A percentile compares a stretch with the other conserved stretches of the same genome.
These are phyloP conservation scores for Angomonas desouzai DNA, from an alignment of 208 protist genomes.

Conservation along the genomic window DNA sequence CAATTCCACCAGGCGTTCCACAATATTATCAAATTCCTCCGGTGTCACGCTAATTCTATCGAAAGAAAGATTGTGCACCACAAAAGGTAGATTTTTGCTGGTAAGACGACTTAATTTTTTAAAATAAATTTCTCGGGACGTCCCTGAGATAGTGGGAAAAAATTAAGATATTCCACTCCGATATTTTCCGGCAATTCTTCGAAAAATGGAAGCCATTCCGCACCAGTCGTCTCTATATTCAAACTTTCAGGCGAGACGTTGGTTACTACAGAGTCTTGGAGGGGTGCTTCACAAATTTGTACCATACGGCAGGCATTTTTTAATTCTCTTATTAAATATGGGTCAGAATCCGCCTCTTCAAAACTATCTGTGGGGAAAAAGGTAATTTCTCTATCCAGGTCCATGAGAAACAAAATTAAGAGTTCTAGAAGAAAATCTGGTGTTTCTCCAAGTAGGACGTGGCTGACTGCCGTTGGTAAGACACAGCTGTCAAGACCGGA, in stretches of 20 bases:
- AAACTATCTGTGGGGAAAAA: background rate
- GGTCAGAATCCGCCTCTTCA: background rate
- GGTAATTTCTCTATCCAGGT: background rate
- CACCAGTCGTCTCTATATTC: background rate
- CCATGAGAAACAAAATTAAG: slow-evolving; percentile 1
- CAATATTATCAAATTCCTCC: background rate
- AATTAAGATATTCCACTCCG: background rate
- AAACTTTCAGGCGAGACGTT: background rate
- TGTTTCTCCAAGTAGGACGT: background rate
- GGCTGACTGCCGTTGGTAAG: background rate
- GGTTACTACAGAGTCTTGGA: background rate
- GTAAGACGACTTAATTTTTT: background rate
- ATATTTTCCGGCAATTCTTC: background rate
- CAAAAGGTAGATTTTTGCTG: background rate
- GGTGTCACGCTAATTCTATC: background rate
- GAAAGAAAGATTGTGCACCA: background rate
- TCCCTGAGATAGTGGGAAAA: background rate
- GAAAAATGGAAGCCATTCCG: background rate
- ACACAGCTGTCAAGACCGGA: background rate
- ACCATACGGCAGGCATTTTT: background rate
- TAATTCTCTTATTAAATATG: background rate
- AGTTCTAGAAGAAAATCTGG: background rate
- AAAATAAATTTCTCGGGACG: background rate
- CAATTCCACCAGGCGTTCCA: background rate
- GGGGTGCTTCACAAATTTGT: background rate